Base-by-base conservation (phyloP, 2,329 filamentous ascomycete species). In the Colletotrichum viniferum region DNA sequence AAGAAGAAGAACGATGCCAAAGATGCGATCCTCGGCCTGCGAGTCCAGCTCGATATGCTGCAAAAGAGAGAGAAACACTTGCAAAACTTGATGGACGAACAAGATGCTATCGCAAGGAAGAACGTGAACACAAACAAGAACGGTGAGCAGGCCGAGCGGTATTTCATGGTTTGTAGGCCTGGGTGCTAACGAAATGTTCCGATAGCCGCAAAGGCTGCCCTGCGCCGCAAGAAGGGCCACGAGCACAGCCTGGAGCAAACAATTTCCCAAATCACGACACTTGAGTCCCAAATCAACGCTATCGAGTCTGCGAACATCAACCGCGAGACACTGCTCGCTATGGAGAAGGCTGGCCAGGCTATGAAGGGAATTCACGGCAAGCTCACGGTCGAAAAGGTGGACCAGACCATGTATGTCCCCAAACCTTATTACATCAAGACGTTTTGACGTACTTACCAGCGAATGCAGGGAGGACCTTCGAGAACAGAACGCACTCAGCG, bases 241-340 rank as follows among this genome's bases (percentile, higher is more conserved):
- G 96, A 98, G 85, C 94, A 96, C 85, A 95, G 95, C 72, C 91
- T 98, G 74, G 95, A 98, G 79, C 96, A 98, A 86, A 98, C 96
- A 2, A 90, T 92, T 75, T 92, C 94, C 36, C 96, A 98, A 86
- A 97, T 98, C 82, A 92, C 93, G 80, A 98, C 97, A 26, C 90
- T 99, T 60, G 97, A 99, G 85, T 94, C 96, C 82, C 96, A 99
- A 85, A 97, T 98, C 82, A 97, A 97, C 85, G 94, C 95, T 76
- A 98, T 99, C 88, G 97, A 99, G 86, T 95, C 96, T 63, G 97
- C 97, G 77, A 99, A 98, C 84, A 98, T 99, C 88, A 99, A 99
- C 89, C 93, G 96, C 86, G 96, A 98, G 89, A 99, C 97, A 14
- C 89, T 98, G 78, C 91, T 94, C 79, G 96, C 96, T 9, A 98